Percentiles rank a stretch among this genome's conserved stretches.
phyloP scores from a whole-genome alignment of 2,329 filamentous ascomycete genomes.

The Chaetomiaceae sp. region DNA sequence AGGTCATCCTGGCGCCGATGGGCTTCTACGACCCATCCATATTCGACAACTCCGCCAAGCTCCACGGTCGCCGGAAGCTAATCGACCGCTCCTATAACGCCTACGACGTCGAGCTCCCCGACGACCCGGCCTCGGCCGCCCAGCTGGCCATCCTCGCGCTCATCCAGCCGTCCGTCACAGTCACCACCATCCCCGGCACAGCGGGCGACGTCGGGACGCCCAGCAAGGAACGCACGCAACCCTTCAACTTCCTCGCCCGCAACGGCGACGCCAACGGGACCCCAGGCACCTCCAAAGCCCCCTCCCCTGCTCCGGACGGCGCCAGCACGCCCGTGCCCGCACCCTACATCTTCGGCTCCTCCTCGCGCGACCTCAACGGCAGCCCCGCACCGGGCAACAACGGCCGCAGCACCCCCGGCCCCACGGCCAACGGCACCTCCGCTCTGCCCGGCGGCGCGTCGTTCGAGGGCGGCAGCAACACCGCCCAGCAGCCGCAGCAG shows the following conservation, averaged over 20 bases:
- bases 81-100: slow-evolving; percentile 86
- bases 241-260: slow-evolving; percentile 63
- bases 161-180: slow-evolving; percentile 53
- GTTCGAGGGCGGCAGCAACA: slow-evolving; percentile 14
- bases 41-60: slow-evolving; percentile 77
- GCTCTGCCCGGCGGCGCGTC: slow-evolving; percentile 9
- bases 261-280: slow-evolving; percentile 68
- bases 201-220: slow-evolving; percentile 51
- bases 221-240: slow-evolving; percentile 57
- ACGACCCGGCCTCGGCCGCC: slow-evolving; percentile 81
- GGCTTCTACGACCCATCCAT: slow-evolving; percentile 86
- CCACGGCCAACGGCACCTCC: slow-evolving; percentile 28
- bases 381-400: slow-evolving; percentile 51
- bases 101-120: slow-evolving; percentile 80
- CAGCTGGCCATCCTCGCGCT: slow-evolving; percentile 62
- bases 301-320: slow-evolving; percentile 79
- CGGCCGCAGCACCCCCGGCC: slow-evolving; percentile 41
- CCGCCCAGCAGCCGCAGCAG: slow-evolving; percentile 25
- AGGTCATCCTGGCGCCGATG: slow-evolving; percentile 89
- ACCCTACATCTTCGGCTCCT: slow-evolving; percentile 49
- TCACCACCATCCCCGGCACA: slow-evolving; percentile 35
- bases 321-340: slow-evolving; percentile 58
- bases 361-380: slow-evolving; percentile 36
- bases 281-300: slow-evolving; percentile 77
- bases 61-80: slow-evolving; percentile 70